phyloP scores from a whole-genome alignment of 169 alveolate species.

The Cryptosporidium canis region DNA sequence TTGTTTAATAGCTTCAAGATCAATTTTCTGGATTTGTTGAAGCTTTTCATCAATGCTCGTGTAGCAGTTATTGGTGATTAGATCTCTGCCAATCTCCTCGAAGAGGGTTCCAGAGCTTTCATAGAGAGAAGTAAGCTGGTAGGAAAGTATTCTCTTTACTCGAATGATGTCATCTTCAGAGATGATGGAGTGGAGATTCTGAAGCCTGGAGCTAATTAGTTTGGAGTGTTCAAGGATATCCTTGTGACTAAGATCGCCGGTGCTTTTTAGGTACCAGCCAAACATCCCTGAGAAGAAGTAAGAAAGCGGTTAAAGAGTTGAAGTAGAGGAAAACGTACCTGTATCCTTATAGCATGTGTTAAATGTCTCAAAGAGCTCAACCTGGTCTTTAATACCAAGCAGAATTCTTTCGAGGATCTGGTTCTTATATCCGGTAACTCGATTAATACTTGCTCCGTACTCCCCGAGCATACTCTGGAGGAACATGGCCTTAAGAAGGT shows the following conservation, averaged over 20 bases:
- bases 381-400: constrained; percentile 59
- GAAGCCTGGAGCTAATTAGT: background rate
- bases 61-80: background rate
- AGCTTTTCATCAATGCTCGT: constrained; percentile 11
- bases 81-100: constrained; percentile 57
- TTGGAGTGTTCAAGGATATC: constrained; percentile 1
- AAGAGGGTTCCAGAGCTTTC: constrained; percentile 4
- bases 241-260: background rate
- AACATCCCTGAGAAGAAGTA: constrained; percentile 4
- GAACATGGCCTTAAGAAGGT: constrained; percentile 91
- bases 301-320: background rate
- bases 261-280: constrained; percentile 39
- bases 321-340: constrained; percentile 89
- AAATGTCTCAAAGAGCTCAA: constrained; percentile 86
- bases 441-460: constrained; percentile 82
- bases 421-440: constrained; percentile 78
- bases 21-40: constrained; percentile 1
- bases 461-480: constrained; percentile 93
- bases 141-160: constrained; percentile 11
- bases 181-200: background rate
- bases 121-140: constrained; percentile 1
- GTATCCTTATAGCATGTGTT: constrained; percentile 92
- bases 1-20: background rate
- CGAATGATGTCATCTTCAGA: constrained; percentile 44
- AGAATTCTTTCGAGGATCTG: constrained; percentile 28